These are phyloP conservation scores for Clathrus columnatus DNA, from an alignment of 768 basidiomycete species.

Conservation along the genomic window DNA sequence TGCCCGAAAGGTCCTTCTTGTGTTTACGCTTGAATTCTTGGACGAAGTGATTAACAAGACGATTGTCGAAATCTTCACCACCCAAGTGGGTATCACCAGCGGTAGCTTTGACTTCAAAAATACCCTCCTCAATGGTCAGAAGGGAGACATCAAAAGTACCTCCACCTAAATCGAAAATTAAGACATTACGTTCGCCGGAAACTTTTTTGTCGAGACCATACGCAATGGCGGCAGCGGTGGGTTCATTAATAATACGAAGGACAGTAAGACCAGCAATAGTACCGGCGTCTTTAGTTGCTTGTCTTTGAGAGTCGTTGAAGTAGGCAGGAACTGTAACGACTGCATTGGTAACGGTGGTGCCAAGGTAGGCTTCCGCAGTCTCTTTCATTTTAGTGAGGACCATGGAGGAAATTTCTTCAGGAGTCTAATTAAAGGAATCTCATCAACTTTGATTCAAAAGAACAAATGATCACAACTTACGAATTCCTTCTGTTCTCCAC, in stretches of 20 bases:
- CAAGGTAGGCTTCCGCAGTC: conserved; percentile 93
- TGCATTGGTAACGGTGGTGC: conserved; percentile 74
- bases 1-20: conserved; percentile 91
- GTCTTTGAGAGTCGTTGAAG: conserved; percentile 98
- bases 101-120: conserved; percentile 97
- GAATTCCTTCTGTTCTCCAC: conserved; percentile 90
- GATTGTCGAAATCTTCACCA: conserved; percentile 97
- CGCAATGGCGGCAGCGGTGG: conserved; percentile 95
- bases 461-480: conserved; percentile 34
- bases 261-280: conserved; percentile 90
- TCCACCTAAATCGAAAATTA: conserved; percentile 98
- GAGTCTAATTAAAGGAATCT: conserved; percentile 48
- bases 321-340: conserved; percentile 96
- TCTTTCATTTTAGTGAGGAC: conserved; percentile 98
- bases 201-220: conserved; percentile 98
- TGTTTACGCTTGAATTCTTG: conserved; percentile 97
- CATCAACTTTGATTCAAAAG: conserved; percentile 5
- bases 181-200: conserved; percentile 82
- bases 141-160: conserved; percentile 98
- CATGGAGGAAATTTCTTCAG: conserved; percentile 98
- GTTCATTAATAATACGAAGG: conserved; percentile 98
- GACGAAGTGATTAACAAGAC: conserved; percentile 93
- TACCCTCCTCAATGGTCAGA: conserved; percentile 92
- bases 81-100: conserved; percentile 98
- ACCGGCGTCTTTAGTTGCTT: conserved; percentile 97